phyloP scores from a whole-genome alignment of 345 rosid genomes.

The Camelina laxa region DNA sequence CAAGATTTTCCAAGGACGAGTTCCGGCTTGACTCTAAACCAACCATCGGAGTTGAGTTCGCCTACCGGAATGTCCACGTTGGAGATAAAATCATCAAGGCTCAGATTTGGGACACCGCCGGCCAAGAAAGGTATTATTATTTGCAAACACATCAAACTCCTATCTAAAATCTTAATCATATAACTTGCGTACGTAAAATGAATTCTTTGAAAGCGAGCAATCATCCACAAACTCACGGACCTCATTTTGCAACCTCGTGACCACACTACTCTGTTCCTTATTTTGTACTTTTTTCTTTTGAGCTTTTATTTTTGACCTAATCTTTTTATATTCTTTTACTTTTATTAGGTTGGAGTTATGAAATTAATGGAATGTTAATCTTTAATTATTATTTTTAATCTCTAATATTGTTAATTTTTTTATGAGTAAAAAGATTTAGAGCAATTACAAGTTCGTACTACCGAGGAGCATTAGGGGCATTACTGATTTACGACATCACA shows the following conservation, averaged over 20 bases:
- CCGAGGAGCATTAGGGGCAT: slow-evolving; percentile 86
- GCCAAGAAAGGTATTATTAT: slow-evolving; percentile 81
- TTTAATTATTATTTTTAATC: background rate
- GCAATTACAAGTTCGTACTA: slow-evolving; percentile 94
- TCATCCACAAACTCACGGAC: slow-evolving; percentile 17
- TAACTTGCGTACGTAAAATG: background rate
- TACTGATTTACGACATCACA: slow-evolving; percentile 80
- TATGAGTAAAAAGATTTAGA: slow-evolving; percentile 60
- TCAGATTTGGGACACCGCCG: slow-evolving; percentile 97
- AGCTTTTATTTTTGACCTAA: background rate
- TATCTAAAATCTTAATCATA: background rate
- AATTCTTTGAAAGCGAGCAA: slow-evolving; percentile 20
- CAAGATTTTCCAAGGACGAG: slow-evolving; percentile 75
- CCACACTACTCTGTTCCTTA: slow-evolving; percentile 24
- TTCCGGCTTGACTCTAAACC: slow-evolving; percentile 91
- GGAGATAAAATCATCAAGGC: slow-evolving; percentile 83
- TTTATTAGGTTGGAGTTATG: background rate
- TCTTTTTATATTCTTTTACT: background rate
- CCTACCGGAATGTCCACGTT: slow-evolving; percentile 72
- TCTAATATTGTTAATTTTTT: background rate
- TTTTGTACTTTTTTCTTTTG: slow-evolving; percentile 27
- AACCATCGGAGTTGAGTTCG: slow-evolving; percentile 90
- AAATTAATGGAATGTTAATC: background rate
- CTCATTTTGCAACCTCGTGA: slow-evolving; percentile 30
- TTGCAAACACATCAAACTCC: slow-evolving; percentile 1